Conservation (phyloP, 129 eudicot genomes). For the Helianthus tuberosus region DNA sequence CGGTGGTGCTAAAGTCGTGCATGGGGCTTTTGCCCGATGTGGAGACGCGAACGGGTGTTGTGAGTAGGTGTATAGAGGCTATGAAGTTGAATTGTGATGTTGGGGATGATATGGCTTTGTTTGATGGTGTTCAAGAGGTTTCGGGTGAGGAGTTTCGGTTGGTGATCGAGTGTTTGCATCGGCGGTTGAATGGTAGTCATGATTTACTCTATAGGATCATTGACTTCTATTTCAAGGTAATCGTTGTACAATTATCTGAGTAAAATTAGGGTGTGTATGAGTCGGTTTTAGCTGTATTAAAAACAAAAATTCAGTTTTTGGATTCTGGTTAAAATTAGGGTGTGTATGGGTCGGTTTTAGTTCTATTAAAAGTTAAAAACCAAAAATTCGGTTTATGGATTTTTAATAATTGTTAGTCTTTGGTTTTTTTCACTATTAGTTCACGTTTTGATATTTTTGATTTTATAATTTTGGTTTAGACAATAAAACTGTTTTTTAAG, state of each 20-base stretch:
- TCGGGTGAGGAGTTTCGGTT: slow-evolving; percentile 48
- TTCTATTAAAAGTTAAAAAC: too few relatives aligned
- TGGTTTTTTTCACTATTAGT: too few relatives aligned
- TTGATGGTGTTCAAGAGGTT: slow-evolving; percentile 50
- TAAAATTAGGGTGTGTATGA: not conserved
- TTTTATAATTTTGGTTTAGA: too few relatives aligned
- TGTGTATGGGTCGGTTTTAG: too few relatives aligned
- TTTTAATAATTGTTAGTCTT: not conserved
- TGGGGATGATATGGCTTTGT: slow-evolving; percentile 37
- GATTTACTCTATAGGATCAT: slow-evolving; percentile 66
- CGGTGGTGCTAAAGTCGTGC: slow-evolving; percentile 60
- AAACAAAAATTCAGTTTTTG: too few relatives aligned
- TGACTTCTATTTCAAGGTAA: slow-evolving; percentile 81
- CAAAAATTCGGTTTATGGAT: not conserved
- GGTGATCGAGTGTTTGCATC: slow-evolving; percentile 48
- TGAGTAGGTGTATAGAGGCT: slow-evolving; percentile 68
- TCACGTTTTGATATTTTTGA: too few relatives aligned
- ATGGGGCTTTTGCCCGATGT: slow-evolving; percentile 70
- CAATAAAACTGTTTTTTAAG: too few relatives aligned
- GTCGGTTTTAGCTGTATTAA: too few relatives aligned
- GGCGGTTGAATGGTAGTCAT: slow-evolving; percentile 47
- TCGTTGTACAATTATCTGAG: not conserved
- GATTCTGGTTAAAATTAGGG: not conserved
- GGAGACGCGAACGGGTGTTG: slow-evolving; percentile 55
- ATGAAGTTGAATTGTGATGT: slow-evolving; percentile 44